Percentiles rank a stretch among this genome's conserved stretches.
phyloP scores from a whole-genome alignment of 257 asterid genomes.

The Lithospermum erythrorhizon region DNA sequence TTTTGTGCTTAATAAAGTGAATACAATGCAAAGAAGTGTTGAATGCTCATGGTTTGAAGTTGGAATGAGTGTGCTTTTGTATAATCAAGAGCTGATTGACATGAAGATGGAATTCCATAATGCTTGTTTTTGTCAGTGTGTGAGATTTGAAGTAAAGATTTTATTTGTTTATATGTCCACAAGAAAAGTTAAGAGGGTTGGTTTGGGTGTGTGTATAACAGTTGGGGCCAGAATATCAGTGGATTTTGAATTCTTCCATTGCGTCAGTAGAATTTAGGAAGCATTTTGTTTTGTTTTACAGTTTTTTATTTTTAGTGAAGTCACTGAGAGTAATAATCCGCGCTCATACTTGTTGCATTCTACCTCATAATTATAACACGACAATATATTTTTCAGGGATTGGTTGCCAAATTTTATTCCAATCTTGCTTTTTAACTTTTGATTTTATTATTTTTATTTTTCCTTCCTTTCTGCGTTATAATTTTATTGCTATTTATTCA shows the following conservation, averaged over 20 bases:
- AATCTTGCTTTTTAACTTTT: too few species aligned
- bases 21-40: slow-evolving; percentile 16
- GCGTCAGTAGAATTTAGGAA: not conserved
- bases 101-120: slow-evolving; percentile 9
- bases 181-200: slow-evolving; percentile 16
- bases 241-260: not conserved
- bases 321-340: too few species aligned
- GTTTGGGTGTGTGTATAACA: too few species aligned
- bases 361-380: too few species aligned
- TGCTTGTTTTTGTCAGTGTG: slow-evolving; percentile 12
- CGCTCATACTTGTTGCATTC: too few species aligned
- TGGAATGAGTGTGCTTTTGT: slow-evolving; percentile 11
- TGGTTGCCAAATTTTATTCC: too few species aligned
- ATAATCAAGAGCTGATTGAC: slow-evolving; percentile 18
- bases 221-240: not conserved
- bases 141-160: slow-evolving; percentile 25
- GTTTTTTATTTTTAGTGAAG: too few species aligned
- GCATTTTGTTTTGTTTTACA: too few species aligned
- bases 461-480: too few species aligned
- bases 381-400: too few species aligned
- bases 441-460: too few species aligned
- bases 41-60: slow-evolving; percentile 18
- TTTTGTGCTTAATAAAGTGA: slow-evolving; percentile 25
- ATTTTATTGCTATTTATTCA: too few species aligned
- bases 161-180: not conserved